These are phyloP conservation scores for sweet orange (Citrus sinensis) DNA, from an alignment of 345 rosid species.

Conservation along the genomic window DNA sequence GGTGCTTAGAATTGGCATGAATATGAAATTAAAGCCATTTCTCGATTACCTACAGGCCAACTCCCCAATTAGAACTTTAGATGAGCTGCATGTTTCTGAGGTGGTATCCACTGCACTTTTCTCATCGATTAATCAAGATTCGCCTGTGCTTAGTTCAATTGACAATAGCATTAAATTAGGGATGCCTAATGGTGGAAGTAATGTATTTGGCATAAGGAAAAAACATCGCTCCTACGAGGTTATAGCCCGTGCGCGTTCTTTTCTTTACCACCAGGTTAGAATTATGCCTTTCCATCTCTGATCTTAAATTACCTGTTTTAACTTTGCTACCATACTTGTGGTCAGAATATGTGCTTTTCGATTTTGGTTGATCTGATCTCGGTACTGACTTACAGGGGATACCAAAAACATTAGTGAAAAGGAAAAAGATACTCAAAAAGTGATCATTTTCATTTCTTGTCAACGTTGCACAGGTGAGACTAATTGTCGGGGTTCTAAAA, in stretches of 20 bases:
- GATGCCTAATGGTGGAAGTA: conserved; percentile 23
- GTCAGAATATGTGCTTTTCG: not conserved
- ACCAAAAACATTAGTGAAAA: not conserved
- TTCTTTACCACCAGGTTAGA: conserved; percentile 91
- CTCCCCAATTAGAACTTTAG: conserved; percentile 76
- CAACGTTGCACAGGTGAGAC: conserved; percentile 60
- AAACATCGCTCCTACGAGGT: conserved; percentile 62
- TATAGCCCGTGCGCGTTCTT: conserved; percentile 71
- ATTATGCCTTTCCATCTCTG: not conserved
- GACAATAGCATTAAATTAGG: conserved; percentile 5
- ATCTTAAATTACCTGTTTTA: not conserved
- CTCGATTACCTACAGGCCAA: conserved; percentile 49
- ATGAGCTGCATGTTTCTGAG: conserved; percentile 67
- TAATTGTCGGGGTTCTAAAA: conserved; percentile 84
- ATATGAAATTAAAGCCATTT: not conserved
- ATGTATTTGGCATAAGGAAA: conserved; percentile 58
- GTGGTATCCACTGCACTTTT: conserved; percentile 62
- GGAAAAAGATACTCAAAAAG: not conserved
- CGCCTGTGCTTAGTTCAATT: conserved; percentile 22
- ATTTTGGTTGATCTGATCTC: not conserved
- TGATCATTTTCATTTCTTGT: conserved; percentile 3
- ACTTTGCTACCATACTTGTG: not conserved
- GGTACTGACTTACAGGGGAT: not conserved
- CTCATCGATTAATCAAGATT: conserved; percentile 44
- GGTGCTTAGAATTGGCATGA: not conserved